Percentiles rank a stretch among this genome's conserved stretches.
Evolutionary conservation across 192 early-diverging fungal species (phyloP).

Genomic region (Podila clonocystis): DNA sequence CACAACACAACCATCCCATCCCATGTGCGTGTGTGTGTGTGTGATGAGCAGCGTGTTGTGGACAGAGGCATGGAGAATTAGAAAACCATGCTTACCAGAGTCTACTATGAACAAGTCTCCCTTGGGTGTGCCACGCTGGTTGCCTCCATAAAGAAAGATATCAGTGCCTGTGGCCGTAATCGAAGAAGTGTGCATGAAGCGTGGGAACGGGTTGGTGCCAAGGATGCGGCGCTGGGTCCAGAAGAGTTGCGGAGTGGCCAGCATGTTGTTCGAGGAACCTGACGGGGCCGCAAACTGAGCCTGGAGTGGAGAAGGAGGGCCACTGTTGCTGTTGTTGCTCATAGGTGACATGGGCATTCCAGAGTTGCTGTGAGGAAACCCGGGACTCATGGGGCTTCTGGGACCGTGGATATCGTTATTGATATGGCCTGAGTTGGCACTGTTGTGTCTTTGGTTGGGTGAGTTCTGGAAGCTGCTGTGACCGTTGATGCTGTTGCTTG

Average conservation of each 20-base stretch:
- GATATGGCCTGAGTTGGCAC: not conserved
- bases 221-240: constrained; percentile 48
- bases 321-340: not conserved
- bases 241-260: constrained; percentile 34
- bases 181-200: constrained; percentile 40
- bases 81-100: constrained; percentile 30
- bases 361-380: constrained; percentile 2
- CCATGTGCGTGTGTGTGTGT: too few species aligned
- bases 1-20: not conserved
- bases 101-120: constrained; percentile 47
- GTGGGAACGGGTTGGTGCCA: constrained; percentile 45
- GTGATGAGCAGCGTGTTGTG: too few species aligned
- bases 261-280: constrained; percentile 6
- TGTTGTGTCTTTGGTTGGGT: constrained; percentile 9
- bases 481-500: constrained; percentile 11
- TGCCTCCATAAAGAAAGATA: constrained; percentile 43
- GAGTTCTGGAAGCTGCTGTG: constrained; percentile 2
- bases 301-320: constrained; percentile 26
- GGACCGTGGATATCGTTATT: constrained; percentile 7
- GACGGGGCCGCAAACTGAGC: not conserved
- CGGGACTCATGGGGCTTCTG: constrained; percentile 33
- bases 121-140: constrained; percentile 37
- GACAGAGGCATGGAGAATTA: not conserved
- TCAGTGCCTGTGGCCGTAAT: constrained; percentile 36
- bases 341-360: not conserved